A percentile compares a stretch with the other conserved stretches of the same genome.
phyloP scores from a whole-genome alignment of 768 basidiomycete genomes.

The Macrolepiota dolichaula region DNA sequence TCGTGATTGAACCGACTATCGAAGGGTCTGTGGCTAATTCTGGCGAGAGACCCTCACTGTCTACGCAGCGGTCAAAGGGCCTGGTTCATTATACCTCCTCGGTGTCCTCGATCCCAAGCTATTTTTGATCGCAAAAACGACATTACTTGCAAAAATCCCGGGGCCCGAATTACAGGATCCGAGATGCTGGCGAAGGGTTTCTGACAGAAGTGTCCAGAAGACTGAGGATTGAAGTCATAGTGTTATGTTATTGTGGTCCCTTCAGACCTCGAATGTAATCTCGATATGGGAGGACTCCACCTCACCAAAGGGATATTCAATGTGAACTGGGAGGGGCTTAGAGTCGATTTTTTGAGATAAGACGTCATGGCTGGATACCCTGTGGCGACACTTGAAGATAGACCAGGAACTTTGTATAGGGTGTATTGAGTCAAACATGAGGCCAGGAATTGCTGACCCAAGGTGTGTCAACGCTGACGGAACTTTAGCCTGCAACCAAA shows the following conservation, averaged over 20 bases:
- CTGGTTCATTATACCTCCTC: background rate
- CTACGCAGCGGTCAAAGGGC: background rate
- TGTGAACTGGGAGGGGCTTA: background rate
- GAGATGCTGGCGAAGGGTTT: background rate
- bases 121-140: background rate
- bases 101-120: background rate
- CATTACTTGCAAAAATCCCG: background rate
- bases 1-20: background rate
- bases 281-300: background rate
- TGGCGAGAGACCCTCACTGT: background rate
- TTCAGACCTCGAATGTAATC: background rate
- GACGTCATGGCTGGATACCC: background rate
- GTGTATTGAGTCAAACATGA: background rate
- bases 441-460: background rate
- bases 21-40: background rate
- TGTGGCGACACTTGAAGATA: background rate
- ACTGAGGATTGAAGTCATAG: background rate
- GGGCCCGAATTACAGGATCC: background rate
- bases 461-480: background rate
- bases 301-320: background rate
- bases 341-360: background rate
- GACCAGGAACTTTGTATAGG: background rate
- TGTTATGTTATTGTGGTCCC: background rate
- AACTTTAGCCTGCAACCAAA: background rate
- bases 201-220: background rate